Base-by-base conservation (phyloP, 2,329 filamentous ascomycete genomes). In the Furcasterigmium furcatum region DNA sequence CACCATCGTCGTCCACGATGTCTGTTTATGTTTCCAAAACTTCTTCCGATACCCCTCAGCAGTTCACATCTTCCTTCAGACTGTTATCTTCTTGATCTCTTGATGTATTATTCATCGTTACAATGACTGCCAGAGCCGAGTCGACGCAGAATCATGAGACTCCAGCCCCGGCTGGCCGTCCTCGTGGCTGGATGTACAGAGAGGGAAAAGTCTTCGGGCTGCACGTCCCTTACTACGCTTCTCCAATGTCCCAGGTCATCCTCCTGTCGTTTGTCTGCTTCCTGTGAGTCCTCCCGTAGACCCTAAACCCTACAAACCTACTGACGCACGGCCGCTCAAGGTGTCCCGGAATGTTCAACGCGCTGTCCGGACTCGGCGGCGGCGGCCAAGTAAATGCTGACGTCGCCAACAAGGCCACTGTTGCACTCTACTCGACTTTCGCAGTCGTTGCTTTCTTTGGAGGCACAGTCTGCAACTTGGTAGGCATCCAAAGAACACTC, bases 211-310 rank as follows among this genome's bases (percentile, higher is more conserved):
- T 32, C 13, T 16, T 32, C 3, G 30, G 30, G 14, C 12, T 32
- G 9, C 14, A 14, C 9, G 13, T 32, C 13, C 30, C 30, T 7
- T 88, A 82, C 76, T 91, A 86, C 62, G 87, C 87, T 18, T 88
- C 86, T 46, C 87, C 87, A 12, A 79, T 82, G 57, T 66, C 82
- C 40, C 87, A 91, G 67, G 74, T 91, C 30, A 56, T 86, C 50
- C 77, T 91, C 73, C 85, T 91, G 45, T 67, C 68, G 16, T 53
- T 71, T 46, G 66, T 72, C 46, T 72, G 68, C 57, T 72, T 87
- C 71, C 62, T 87, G 49, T 32, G 30, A 32, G 30, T 32, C 27
- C 27, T n/a, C n/a, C n/a, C n/a, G n/a, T n/a, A n/a, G n/a, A n/a
- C n/a, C n/a, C n/a, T n/a, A n/a, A n/a, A n/a, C n/a, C n/a, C n/a